Base-by-base conservation (phyloP, 441 rosid species). In the Euphorbia schlechtendalii region DNA sequence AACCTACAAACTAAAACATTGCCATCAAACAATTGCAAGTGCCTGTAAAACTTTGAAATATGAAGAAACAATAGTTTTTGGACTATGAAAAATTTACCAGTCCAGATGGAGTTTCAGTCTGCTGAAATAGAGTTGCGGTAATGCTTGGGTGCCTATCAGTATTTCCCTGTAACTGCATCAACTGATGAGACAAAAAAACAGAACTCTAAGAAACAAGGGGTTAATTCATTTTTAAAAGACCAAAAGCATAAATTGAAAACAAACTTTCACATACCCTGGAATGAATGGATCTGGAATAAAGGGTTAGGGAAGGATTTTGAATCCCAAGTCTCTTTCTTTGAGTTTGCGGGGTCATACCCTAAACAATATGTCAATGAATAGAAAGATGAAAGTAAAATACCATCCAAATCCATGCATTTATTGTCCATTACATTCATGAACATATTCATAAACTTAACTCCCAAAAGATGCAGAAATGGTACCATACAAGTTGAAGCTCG, bases 211-310 rank as follows among this genome's bases (percentile, higher is more conserved):
- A 38, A 63, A 56, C 56, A 41, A n/a, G 48, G 56, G 36, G 22
- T 56, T 1, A 55, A 64, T 74, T 53, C 70, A 60, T n/a, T 55
- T 67, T 66, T 30, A 61, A 53, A 58, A 61, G 36, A 63, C 18
- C 61, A 65, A 20, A 60, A 71, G 62, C n/a, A 68, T 12, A 53
- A 48, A 28, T 32, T 4, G 43, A 60, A 57, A 66, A 63, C 49
- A 68, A 51, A 49, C 54, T 34, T 67, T 48, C 60, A 57, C 74
- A 63, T 71, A 89, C 98, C 96, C 74, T 78, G 59, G 91, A 81
- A 65, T 73, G 77, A 59, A 82, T 80, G 64, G 80, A 65, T 80
- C 92, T 85, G 55, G 98, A 81, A 78, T 90, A 84, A 59, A 97
- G 98, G 30, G 95, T 85, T 70, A n/a, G 81, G 27, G 84, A 83